phyloP scores from a whole-genome alignment of 2,329 filamentous ascomycete species.

The Aspergillus glaucus region DNA sequence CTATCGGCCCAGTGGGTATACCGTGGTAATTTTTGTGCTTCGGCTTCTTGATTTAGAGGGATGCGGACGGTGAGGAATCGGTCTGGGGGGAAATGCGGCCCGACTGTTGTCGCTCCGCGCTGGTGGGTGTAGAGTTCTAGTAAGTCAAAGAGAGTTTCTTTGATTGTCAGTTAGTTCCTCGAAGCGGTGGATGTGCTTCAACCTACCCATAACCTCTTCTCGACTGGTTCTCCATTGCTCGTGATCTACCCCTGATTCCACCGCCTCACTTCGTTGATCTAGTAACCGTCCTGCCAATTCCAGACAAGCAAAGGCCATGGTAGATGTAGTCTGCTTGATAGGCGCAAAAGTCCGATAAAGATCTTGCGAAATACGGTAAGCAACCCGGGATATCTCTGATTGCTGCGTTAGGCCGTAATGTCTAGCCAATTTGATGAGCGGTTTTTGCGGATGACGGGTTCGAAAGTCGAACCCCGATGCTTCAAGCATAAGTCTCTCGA shows the following conservation, averaged over 20 bases:
- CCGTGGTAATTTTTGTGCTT: constrained; percentile 55
- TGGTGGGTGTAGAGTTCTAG: constrained; percentile 90
- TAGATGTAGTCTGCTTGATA: constrained; percentile 80
- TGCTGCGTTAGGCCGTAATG: constrained; percentile 50
- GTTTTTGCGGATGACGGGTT: constrained; percentile 77
- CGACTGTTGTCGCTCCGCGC: constrained; percentile 66
- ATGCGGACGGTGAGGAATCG: constrained; percentile 83
- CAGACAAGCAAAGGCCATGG: constrained; percentile 73
- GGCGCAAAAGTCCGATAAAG: constrained; percentile 90
- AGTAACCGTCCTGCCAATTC: constrained; percentile 71
- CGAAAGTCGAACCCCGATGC: constrained; percentile 91
- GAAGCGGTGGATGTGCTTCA: neutral
- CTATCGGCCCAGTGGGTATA: constrained; percentile 50
- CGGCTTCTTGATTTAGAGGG: constrained; percentile 73
- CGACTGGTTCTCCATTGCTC: constrained; percentile 43
- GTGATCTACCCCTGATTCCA: constrained; percentile 44
- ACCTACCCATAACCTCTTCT: constrained; percentile 44
- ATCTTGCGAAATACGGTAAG: constrained; percentile 80
- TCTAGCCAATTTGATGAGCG: constrained; percentile 72
- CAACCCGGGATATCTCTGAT: constrained; percentile 54
- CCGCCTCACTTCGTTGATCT: constrained; percentile 49
- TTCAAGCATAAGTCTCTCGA: constrained; percentile 90
- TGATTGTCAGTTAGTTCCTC: constrained; percentile 20
- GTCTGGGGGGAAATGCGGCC: constrained; percentile 64
- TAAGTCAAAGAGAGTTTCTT: constrained; percentile 80